phyloP scores from a whole-genome alignment of 257 asterid species.

The Leptodermis oblonga region DNA sequence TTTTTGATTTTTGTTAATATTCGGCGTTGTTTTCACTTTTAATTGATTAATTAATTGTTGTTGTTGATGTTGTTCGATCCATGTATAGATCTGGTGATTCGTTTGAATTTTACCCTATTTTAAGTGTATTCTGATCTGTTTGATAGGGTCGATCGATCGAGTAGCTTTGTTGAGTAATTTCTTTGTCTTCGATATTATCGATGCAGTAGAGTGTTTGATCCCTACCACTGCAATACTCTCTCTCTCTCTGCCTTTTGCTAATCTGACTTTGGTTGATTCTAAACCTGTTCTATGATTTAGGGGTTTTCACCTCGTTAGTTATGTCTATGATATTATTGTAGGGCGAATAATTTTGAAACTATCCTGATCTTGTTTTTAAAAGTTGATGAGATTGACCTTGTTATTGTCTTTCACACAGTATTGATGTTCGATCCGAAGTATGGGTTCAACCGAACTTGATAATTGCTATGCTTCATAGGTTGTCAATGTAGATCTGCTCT shows the following conservation, averaged over 20 bases:
- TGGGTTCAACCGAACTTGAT: no score
- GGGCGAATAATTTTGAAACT: background rate
- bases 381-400: background rate
- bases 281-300: background rate
- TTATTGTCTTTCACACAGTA: background rate
- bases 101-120: background rate
- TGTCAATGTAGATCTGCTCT: background rate
- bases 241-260: background rate
- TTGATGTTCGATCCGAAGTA: no score
- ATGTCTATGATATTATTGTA: background rate
- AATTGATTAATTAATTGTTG: background rate
- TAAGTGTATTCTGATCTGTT: background rate
- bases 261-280: background rate
- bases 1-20: background rate
- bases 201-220: no score
- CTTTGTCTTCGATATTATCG: background rate
- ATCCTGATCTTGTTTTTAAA: no score
- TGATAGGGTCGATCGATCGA: background rate
- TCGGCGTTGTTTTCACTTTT: background rate
- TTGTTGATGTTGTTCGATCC: background rate
- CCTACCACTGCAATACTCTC: background rate
- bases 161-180: background rate
- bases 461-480: no score
- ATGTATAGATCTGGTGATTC: conserved; percentile 4
- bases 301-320: background rate